Conservation (phyloP, 2,329 filamentous ascomycete species). For the Cercospora brassicicola region DNA sequence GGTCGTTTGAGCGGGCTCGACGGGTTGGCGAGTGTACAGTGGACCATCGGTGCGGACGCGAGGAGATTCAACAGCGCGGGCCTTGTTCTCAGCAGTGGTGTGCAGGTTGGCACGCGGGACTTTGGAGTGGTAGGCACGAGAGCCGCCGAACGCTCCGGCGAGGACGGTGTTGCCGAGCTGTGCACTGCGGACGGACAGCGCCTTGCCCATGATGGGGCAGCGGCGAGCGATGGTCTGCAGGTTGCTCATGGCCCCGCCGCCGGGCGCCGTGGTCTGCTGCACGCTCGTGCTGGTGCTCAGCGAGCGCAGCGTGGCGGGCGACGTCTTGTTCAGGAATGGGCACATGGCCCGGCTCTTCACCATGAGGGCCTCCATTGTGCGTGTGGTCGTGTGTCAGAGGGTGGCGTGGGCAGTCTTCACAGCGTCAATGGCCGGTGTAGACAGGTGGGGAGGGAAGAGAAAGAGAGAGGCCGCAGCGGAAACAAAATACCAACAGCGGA, state of each 20-base stretch:
- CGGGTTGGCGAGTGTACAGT: conserved; percentile 24
- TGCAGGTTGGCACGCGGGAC: conserved; percentile 73
- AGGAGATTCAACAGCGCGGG: conserved; percentile 67
- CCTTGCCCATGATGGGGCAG: conserved; percentile 99
- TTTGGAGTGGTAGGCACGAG: conserved; percentile 50
- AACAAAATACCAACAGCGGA: neutral
- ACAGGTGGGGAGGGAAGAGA: neutral
- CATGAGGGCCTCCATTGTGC: conserved; percentile 83
- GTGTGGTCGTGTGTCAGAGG: neutral
- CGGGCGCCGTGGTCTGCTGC: conserved; percentile 59
- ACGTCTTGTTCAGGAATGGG: conserved; percentile 93
- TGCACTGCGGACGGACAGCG: conserved; percentile 71
- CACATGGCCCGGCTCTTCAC: conserved; percentile 96
- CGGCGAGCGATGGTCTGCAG: conserved; percentile 89
- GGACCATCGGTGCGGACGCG: conserved; percentile 28
- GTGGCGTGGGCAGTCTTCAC: neutral
- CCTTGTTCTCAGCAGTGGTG: conserved; percentile 74
- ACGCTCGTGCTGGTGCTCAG: conserved; percentile 72
- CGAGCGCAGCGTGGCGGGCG: conserved; percentile 84
- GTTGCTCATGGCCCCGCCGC: conserved; percentile 94
- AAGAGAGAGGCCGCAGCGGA: neutral
- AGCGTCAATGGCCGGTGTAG: conserved; percentile 4
- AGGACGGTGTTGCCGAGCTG: conserved; percentile 50
- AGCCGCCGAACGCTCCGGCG: conserved; percentile 52
- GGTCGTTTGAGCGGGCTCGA: conserved; percentile 14